These are phyloP conservation scores for Gnomoniopsis smithogilvyi DNA, from an alignment of 2,329 filamentous ascomycete species.

Conservation along the genomic window DNA sequence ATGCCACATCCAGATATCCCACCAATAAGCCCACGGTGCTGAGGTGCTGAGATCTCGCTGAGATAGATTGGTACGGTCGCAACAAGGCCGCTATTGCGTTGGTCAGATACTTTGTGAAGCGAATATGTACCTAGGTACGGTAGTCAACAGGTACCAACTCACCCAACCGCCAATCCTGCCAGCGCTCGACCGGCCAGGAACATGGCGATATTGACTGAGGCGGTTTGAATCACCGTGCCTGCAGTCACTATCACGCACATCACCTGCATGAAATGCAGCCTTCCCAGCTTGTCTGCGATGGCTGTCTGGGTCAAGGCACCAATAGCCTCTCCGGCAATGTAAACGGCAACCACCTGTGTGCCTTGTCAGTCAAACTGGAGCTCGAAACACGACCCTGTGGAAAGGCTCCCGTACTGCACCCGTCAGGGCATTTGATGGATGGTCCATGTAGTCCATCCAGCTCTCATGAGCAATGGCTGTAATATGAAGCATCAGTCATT, in stretches of 20 bases:
- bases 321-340: constrained; percentile 57
- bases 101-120: background rate
- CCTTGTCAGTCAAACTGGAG: background rate
- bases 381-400: too few species aligned
- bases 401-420: constrained; percentile 37
- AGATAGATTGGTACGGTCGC: constrained; percentile 54
- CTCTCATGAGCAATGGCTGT: constrained; percentile 55
- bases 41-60: constrained; percentile 48
- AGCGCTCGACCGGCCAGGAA: constrained; percentile 47
- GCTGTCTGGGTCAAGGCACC: constrained; percentile 52
- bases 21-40: constrained; percentile 49
- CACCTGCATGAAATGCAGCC: constrained; percentile 51
- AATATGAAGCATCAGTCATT: constrained; percentile 10
- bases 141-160: constrained; percentile 13
- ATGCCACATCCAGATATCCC: constrained; percentile 53
- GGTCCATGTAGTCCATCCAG: constrained; percentile 56
- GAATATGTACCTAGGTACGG: background rate
- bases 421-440: constrained; percentile 52
- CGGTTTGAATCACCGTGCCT: constrained; percentile 51
- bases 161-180: constrained; percentile 45
- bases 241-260: constrained; percentile 53
- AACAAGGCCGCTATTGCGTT: constrained; percentile 38
- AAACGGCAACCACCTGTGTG: constrained; percentile 49
- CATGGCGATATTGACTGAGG: constrained; percentile 52
- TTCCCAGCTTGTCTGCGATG: constrained; percentile 50